Conservation (phyloP, 2,329 filamentous ascomycete genomes). For the Achaetomium macrosporum region DNA sequence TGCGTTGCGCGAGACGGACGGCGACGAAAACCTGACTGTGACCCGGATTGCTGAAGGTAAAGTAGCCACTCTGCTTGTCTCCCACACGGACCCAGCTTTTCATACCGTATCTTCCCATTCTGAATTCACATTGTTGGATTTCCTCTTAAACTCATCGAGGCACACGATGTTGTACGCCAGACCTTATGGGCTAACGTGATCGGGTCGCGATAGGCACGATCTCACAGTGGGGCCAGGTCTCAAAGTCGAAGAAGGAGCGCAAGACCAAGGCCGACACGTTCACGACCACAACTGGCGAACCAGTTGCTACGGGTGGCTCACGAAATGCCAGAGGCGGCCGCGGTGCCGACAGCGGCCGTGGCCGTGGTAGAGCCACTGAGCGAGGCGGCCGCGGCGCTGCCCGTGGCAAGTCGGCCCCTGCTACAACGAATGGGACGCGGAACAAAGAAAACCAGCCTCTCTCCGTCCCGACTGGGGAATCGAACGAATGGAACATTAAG, state of each 20-base stretch:
- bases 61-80: slow-evolving; percentile 13
- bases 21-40: slow-evolving; percentile 68
- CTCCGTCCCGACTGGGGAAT: slow-evolving; percentile 66
- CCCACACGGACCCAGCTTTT: background rate
- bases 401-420: slow-evolving; percentile 57
- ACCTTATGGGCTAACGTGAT: slow-evolving; percentile 12
- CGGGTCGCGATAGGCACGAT: slow-evolving; percentile 55
- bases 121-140: background rate
- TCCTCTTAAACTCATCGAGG: background rate
- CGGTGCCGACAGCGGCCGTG: slow-evolving; percentile 57
- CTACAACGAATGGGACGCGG: slow-evolving; percentile 57
- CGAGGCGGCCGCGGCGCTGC: slow-evolving; percentile 43
- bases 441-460: slow-evolving; percentile 49
- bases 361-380: slow-evolving; percentile 36
- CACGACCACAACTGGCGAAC: slow-evolving; percentile 45
- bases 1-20: slow-evolving; percentile 81
- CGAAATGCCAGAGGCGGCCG: slow-evolving; percentile 56
- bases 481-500: slow-evolving; percentile 53
- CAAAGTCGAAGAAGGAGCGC: slow-evolving; percentile 70
- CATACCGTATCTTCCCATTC: slow-evolving; percentile 1
- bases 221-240: slow-evolving; percentile 79
- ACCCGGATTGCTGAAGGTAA: slow-evolving; percentile 75
- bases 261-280: slow-evolving; percentile 61
- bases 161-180: background rate
- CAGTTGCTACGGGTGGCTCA: slow-evolving; percentile 38